phyloP scores from a whole-genome alignment of 495 filamentous ascomycete genomes.

The Aspergillus olivimuriae region DNA sequence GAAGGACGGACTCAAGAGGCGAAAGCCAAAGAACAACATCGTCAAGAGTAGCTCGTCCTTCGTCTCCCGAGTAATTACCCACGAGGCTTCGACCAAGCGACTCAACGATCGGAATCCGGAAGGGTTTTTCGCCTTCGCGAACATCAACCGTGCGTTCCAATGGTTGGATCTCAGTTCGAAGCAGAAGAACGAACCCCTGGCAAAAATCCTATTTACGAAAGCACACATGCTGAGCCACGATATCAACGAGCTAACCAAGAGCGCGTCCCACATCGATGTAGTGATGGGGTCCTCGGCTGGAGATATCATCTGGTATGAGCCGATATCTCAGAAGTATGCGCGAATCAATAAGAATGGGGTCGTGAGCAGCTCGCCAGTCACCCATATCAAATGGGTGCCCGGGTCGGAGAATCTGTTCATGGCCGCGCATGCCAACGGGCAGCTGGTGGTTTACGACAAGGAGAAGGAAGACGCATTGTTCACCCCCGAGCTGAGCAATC shows the following conservation, averaged over 20 bases:
- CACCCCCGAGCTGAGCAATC: constrained; percentile 45
- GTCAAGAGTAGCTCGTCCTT: constrained; percentile 97
- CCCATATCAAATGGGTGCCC: constrained; percentile 87
- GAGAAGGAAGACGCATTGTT: constrained; percentile 93
- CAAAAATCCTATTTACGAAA: constrained; percentile 94
- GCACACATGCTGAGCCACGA: constrained; percentile 94
- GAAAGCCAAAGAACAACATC: constrained; percentile 96
- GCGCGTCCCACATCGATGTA: constrained; percentile 72
- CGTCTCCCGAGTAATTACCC: constrained; percentile 87
- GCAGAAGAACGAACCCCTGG: constrained; percentile 71
- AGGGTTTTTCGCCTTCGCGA: constrained; percentile 85
- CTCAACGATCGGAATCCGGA: constrained; percentile 70
- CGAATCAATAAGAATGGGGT: constrained; percentile 94
- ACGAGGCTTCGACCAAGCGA: constrained; percentile 72
- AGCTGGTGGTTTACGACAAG: constrained; percentile 95
- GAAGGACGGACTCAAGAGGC: constrained; percentile 73
- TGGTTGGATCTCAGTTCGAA: constrained; percentile 63
- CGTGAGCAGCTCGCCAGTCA: constrained; percentile 78
- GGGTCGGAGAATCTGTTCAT: constrained; percentile 91
- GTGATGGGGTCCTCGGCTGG: constrained; percentile 93
- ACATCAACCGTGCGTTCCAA: constrained; percentile 89
- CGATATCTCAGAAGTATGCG: constrained; percentile 91
- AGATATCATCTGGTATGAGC: constrained; percentile 98
- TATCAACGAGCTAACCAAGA: constrained; percentile 78
- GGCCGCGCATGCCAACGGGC: constrained; percentile 87